Percentiles rank a stretch among this genome's conserved stretches.
Conservation (phyloP, 2,329 filamentous ascomycete genomes). For the Cytospora piceae region DNA sequence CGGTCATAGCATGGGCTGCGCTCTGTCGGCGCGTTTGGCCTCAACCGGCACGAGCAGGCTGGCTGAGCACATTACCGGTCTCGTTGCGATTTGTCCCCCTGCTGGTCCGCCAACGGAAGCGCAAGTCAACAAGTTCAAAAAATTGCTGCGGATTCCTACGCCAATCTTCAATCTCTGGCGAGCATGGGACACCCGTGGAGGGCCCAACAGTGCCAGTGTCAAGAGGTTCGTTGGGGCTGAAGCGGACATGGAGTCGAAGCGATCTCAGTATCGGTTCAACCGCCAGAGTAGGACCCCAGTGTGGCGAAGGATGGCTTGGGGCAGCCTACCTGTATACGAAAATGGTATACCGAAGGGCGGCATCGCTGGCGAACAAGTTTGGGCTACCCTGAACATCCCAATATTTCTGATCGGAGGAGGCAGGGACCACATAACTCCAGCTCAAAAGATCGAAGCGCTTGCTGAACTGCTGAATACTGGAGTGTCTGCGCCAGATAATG, state of each 20-base stretch:
- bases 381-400: conserved; percentile 73
- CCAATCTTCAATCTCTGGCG: conserved; percentile 78
- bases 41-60: conserved; percentile 55
- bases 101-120: conserved; percentile 64
- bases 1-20: conserved; percentile 89
- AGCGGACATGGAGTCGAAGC: conserved; percentile 67
- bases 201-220: conserved; percentile 77
- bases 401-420: conserved; percentile 80
- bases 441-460: conserved; percentile 72
- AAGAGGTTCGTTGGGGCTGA: conserved; percentile 72
- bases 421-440: conserved; percentile 75
- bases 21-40: conserved; percentile 73
- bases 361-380: conserved; percentile 69
- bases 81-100: conserved; percentile 82
- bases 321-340: conserved; percentile 65
- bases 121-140: conserved; percentile 54
- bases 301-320: conserved; percentile 80
- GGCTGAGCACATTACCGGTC: conserved; percentile 69
- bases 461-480: conserved; percentile 43
- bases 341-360: conserved; percentile 61
- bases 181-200: conserved; percentile 77
- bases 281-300: conserved; percentile 80
- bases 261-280: conserved; percentile 76
- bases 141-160: conserved; percentile 69
- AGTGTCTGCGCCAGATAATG: conserved; percentile 29